Base-by-base conservation (phyloP, 306 rosid genomes). In the Spatholobus suberectus region DNA sequence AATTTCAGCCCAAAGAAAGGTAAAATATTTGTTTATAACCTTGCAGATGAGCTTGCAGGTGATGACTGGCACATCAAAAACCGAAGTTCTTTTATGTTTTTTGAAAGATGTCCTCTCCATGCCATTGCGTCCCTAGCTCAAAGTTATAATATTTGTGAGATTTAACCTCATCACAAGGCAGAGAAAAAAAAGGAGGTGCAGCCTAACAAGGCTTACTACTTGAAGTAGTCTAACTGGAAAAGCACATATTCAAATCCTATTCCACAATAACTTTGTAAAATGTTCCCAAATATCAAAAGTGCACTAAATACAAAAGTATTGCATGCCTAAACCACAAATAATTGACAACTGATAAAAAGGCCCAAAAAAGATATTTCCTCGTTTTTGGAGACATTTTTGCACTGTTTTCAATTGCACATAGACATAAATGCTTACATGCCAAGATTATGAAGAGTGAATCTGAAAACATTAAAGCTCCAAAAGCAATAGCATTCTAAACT, bases 51-150 rank as follows among this genome's bases (percentile, higher is more conserved):
- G 89, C 99, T 96, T 52, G 97, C 91, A 47, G 98, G 96, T 40
- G 98, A 96, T 17, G 95, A 74, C 86, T 96, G 99, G 85, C 99
- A 96, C 86, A 96, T 89, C 63, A 93, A 87, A 87, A 96, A 82
- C 70, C 98, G 90, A 51, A 96, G 90, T 93, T 96, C 99, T 89
- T 92, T 96, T 78, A 94, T 82, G 85, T 88, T 94, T 84, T 72
- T 86, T 15, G 96, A 90, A 29, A 96, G 84, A 14, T 85, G 85
- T 78, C 92, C 96, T 81, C 98, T 92, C 99, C 98, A 94, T 7
- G 99, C 97, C 98, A 96, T 94, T 37, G 70, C 67, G 69, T 67
- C 75, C 80, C 86, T 73, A 76, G 55, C 26, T 37, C 73, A 74
- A 73, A 61, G 18, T 67, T 14, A 81, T 41, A 59, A 40, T 68